Evolutionary conservation across 441 rosid species (phyloP).

Genomic region (Bocquillonia castaneifolia): DNA sequence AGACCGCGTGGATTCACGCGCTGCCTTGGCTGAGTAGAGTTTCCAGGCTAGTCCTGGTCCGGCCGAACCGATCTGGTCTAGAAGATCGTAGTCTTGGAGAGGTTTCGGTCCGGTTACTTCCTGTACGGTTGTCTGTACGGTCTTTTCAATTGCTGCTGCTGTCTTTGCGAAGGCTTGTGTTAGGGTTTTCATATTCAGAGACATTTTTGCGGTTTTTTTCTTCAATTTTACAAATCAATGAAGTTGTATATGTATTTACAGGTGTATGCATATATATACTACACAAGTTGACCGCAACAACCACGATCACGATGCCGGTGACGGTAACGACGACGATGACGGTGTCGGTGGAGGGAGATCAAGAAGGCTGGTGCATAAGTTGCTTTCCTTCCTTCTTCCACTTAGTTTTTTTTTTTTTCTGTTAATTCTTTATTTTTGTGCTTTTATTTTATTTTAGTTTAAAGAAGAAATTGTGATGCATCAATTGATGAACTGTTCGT

Average conservation of each 20-base stretch:
- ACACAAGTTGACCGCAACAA: too few relatives aligned
- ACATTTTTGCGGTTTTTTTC: constrained; percentile 28
- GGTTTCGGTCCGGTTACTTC: constrained; percentile 91
- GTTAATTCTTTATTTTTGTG: not conserved
- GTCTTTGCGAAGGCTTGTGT: constrained; percentile 92
- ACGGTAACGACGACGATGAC: not conserved
- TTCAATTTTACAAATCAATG: not conserved
- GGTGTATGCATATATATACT: not conserved
- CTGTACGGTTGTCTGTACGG: constrained; percentile 89
- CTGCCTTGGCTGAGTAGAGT: constrained; percentile 64
- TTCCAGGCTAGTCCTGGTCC: constrained; percentile 92
- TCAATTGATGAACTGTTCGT: too few relatives aligned
- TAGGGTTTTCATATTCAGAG: constrained; percentile 80
- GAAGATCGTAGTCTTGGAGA: constrained; percentile 80
- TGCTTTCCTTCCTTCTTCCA: not conserved
- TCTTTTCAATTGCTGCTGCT: constrained; percentile 87
- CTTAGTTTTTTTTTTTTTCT: too few relatives aligned
- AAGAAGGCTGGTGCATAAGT: constrained; percentile 6
- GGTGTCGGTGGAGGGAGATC: not conserved
- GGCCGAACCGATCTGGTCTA: constrained; percentile 90
- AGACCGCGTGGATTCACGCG: constrained; percentile 62
- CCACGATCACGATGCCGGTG: not conserved
- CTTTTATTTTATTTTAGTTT: too few relatives aligned
- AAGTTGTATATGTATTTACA: not conserved
- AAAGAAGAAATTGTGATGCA: too few relatives aligned